A percentile compares a stretch with the other conserved stretches of the same genome.
These are phyloP conservation scores for Lasiodiplodia citricola DNA, from an alignment of 2,329 filamentous ascomycete genomes.

Conservation along the genomic window DNA sequence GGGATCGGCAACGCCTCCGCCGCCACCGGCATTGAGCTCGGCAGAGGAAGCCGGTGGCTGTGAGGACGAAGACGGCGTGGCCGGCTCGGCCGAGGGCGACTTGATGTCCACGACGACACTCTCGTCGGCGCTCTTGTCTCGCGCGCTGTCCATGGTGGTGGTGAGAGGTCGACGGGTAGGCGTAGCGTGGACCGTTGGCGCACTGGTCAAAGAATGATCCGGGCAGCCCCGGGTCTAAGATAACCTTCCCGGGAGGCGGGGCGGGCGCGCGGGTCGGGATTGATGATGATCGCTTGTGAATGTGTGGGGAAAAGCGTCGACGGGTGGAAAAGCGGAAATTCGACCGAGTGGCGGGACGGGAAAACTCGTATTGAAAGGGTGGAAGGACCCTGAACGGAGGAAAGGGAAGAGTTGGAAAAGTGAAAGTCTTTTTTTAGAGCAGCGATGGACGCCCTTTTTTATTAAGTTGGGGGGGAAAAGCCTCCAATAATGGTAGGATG, in stretches of 20 bases:
- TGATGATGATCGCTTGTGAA: conserved; percentile 2
- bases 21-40: not conserved
- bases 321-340: not conserved
- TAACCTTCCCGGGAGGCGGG: not conserved
- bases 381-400: not conserved
- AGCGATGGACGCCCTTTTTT: not conserved
- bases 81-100: not conserved
- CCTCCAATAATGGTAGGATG: not conserved
- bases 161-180: not conserved
- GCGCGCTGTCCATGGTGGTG: conserved; percentile 26
- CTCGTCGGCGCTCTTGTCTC: conserved; percentile 20
- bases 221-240: not conserved
- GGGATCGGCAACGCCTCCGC: not conserved
- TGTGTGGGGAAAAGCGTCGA: not conserved
- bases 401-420: not conserved
- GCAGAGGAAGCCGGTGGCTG: not conserved
- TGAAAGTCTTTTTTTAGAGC: not conserved
- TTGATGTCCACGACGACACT: conserved; percentile 10
- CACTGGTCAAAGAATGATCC: conserved; percentile 11
- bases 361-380: too few relatives aligned
- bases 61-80: not conserved
- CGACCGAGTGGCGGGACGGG: too few relatives aligned
- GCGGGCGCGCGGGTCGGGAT: conserved; percentile 15
- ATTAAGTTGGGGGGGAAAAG: not conserved
- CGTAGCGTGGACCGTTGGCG: not conserved